Evolutionary conservation across 192 early-diverging fungal genomes (phyloP), one percentile per base, ranked within the genome.

Genomic region (Chytriomyces sp.): DNA sequence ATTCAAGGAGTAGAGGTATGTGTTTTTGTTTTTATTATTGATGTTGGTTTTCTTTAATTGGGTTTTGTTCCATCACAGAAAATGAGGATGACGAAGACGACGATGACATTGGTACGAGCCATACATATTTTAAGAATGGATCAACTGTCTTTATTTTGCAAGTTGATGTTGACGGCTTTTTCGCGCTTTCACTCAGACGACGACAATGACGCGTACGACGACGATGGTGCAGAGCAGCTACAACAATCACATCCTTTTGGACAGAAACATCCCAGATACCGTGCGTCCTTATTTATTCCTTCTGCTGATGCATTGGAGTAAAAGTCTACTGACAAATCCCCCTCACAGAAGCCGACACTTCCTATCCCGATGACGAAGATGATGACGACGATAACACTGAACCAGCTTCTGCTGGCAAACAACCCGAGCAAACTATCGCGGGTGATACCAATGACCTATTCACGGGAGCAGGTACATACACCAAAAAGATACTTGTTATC

Each of bases 1-100:
- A 57, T 57, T 20, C 35, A 35, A 35, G 20, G 53, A 57, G 53
- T 20, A 13, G 20, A 57, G 53, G 53, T 57, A 5, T 57, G 53
- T 57, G 53, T 57, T 0, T 18, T 0, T 18, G 20, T 20, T 57
- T 57, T 57, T 13, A 13, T 20, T 57, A 20, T 20, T 13, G 13
- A n/a, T 57, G 53, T 20, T 57, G 53, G 16, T n/a, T 57, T 20
- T 20, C 53, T 57, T 57, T 13, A n/a, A 57, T 57, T n/a, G 16
- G 16, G 20, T n/a, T 57, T 57, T 20, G 5, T 57, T 20, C 20
- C 2, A 57, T 57, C 53, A 20, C 20, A 57, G 53, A 57, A n/a
- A 20, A 57, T 57, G 53, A 57, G 16, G 53, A 57, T 57, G 53
- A 57, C 53, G 53, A 57, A n/a, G 53, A 57, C 53, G 53, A 57